Evolutionary conservation across 208 protist species (phyloP), one percentile per base, ranked within the genome.

Genomic region (Porcisia hertigi): DNA sequence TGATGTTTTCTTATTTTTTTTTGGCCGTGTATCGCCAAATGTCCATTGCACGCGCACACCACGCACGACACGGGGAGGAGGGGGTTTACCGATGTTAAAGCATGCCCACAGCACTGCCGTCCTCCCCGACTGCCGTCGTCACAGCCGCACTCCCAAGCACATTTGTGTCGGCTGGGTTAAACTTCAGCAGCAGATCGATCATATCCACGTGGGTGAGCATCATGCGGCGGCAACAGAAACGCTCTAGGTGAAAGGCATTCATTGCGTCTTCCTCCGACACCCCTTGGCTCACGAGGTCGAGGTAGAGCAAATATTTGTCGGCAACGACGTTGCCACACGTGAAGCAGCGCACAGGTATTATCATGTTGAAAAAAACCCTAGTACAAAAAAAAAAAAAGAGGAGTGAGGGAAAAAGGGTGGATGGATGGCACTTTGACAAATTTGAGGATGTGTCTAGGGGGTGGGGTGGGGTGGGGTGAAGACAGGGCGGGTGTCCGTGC

Each of bases 151-250:
- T 52, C 2, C 66, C 62, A 18, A 88, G 73, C 25, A 93, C 91
- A 60, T 87, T 89, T 7, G 89, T 90, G 83, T 98, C 91, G 1
- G 94, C 92, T 3, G 94, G 94, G 81, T 98, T 98, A 71, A 92
- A 98, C 81, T 96, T 96, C 39, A 97, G 83, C 34, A 99, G 91
- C 77, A 99, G 97, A 71, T 99, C 98, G 59, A 99, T 99, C 58
- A 99, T 93, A 84, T 99, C 99, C 30, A 99, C 99, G 85, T 99
- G 99, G 0, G 99, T 99, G 23, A 99, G 87, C 67, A 99, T 90
- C 99, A 99, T 99, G 67, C 99, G 90, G 71, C 99, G 86, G 85
- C 99, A 99, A 89, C 99, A 99, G 86, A 99, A 99, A 47, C 99
- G 96, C 30, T 97, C 91, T 0, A 99, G 89, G 25, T 94, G 87